Conservation (phyloP, 2,329 filamentous ascomycete genomes). For the Fusarium luffae region DNA sequence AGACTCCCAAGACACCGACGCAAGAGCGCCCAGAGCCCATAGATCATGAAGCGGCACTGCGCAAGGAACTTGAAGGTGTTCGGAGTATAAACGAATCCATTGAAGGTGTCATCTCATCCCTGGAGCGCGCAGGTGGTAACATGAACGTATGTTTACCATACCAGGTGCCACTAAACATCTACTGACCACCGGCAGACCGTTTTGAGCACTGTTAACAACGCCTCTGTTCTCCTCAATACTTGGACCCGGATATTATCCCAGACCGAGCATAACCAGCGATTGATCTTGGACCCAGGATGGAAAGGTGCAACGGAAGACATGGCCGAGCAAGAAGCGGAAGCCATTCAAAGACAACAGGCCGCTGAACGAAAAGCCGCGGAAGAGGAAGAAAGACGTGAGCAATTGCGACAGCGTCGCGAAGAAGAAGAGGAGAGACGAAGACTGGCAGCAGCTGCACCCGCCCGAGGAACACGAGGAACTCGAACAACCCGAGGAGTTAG, state of each 20-base stretch:
- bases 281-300: constrained; percentile 90
- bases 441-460: constrained; percentile 43
- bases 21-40: constrained; percentile 58
- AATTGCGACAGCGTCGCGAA: constrained; percentile 71
- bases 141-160: constrained; percentile 69
- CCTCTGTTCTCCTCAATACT: constrained; percentile 89
- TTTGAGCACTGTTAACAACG: constrained; percentile 84
- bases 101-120: constrained; percentile 77
- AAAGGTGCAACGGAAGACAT: constrained; percentile 89
- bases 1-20: constrained; percentile 60
- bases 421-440: constrained; percentile 64
- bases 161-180: not conserved
- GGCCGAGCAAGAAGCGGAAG: constrained; percentile 86
- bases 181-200: constrained; percentile 69
- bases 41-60: constrained; percentile 79
- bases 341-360: constrained; percentile 76
- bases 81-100: constrained; percentile 89
- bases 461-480: constrained; percentile 49
- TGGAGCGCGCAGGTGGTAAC: constrained; percentile 78
- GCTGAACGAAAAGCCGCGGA: constrained; percentile 81
- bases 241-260: constrained; percentile 97
- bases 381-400: constrained; percentile 81
- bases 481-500: constrained; percentile 51
- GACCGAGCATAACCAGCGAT: constrained; percentile 94
- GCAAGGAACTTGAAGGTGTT: constrained; percentile 83